Percentiles rank a stretch among this genome's conserved stretches.
Conservation (phyloP, 2,329 filamentous ascomycete species). For the Didymella lethalis region DNA sequence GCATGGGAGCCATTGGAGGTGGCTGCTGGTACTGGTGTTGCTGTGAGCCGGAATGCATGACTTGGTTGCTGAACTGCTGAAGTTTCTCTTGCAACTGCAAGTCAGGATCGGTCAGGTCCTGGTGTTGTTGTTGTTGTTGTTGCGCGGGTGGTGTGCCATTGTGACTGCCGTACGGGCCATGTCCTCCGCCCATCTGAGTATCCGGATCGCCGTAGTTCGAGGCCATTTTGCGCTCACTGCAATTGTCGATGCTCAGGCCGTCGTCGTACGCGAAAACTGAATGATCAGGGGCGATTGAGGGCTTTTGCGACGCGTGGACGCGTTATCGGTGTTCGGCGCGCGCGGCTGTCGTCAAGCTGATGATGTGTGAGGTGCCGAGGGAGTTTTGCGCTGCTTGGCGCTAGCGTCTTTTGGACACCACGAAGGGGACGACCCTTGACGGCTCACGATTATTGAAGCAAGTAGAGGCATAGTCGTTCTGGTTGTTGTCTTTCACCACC, state of each 20-base stretch:
- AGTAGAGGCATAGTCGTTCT: conserved; percentile 16
- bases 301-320: conserved; percentile 19
- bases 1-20: conserved; percentile 37
- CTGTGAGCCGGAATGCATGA: conserved; percentile 42
- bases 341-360: conserved; percentile 27
- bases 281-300: neutral
- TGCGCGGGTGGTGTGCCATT: conserved; percentile 47
- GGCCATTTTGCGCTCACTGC: conserved; percentile 36
- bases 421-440: conserved; percentile 14
- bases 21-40: conserved; percentile 42
- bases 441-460: neutral
- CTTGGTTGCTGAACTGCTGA: conserved; percentile 46
- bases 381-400: conserved; percentile 42
- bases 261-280: conserved; percentile 25
- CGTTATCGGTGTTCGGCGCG: conserved; percentile 18
- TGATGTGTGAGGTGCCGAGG: conserved; percentile 35
- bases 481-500: neutral
- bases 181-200: conserved; percentile 43
- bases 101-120: conserved; percentile 44
- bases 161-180: conserved; percentile 47
- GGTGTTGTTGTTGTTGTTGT: conserved; percentile 43
- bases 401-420: conserved; percentile 38
- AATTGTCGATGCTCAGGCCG: conserved; percentile 18
- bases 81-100: conserved; percentile 47
- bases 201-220: conserved; percentile 47